phyloP scores from a whole-genome alignment of 306 rosid species.

The Castanospermum australe region DNA sequence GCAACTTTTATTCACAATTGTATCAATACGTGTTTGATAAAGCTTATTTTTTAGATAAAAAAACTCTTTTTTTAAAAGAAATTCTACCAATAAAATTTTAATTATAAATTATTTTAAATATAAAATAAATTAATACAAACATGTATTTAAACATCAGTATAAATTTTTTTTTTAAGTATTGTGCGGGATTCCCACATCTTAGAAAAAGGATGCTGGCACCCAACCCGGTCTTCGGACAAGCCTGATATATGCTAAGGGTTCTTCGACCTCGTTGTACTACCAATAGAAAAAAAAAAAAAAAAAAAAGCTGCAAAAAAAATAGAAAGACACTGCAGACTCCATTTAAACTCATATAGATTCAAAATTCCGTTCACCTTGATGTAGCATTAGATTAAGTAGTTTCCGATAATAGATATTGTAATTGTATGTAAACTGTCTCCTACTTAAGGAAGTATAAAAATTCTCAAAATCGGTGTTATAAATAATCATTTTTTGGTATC shows the following conservation, averaged over 20 bases:
- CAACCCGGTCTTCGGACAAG: too few relatives aligned
- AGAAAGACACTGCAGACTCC: not conserved
- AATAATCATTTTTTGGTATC: not conserved
- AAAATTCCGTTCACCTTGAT: not conserved
- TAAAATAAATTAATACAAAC: too few relatives aligned
- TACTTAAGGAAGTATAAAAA: not conserved
- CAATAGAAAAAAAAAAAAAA: too few relatives aligned
- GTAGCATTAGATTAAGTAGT: not conserved
- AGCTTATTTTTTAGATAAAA: too few relatives aligned
- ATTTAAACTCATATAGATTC: not conserved
- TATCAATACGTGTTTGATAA: too few relatives aligned
- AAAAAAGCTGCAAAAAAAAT: too few relatives aligned
- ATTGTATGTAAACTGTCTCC: not conserved
- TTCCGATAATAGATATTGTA: not conserved
- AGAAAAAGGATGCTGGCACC: too few relatives aligned
- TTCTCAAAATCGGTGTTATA: not conserved
- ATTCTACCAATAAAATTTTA: too few relatives aligned
- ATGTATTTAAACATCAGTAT: not conserved
- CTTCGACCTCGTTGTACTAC: too few relatives aligned
- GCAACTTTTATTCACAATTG: not conserved
- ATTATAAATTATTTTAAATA: too few relatives aligned
- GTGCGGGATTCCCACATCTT: slow-evolving; percentile 8
- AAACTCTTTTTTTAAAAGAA: too few relatives aligned
- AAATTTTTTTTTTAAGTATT: not conserved
- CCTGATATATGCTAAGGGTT: too few relatives aligned